A percentile compares a stretch with the other conserved stretches of the same genome.
phyloP scores from a whole-genome alignment of 2,329 filamentous ascomycete species.

The Thelonectria olida region DNA sequence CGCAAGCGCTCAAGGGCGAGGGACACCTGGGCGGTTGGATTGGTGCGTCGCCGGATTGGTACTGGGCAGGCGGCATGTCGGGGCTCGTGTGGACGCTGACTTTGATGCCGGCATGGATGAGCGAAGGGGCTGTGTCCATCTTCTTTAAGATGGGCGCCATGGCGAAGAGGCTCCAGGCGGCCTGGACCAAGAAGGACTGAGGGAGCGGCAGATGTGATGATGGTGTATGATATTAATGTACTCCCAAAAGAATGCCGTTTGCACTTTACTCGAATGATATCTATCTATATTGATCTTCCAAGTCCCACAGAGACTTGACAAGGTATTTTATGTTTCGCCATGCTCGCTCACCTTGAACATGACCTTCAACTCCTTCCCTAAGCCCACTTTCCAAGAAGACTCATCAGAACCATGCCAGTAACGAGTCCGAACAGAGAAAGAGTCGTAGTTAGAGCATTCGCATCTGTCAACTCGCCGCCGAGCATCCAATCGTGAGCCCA shows the following conservation, averaged over 20 bases:
- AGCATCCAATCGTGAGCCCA: conserved; percentile 78
- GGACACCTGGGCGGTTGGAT: conserved; percentile 45
- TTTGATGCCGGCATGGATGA: conserved; percentile 39
- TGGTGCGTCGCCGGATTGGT: conserved; percentile 47
- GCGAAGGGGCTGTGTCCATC: conserved; percentile 39
- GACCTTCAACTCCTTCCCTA: conserved; percentile 42
- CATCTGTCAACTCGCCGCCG: conserved; percentile 63
- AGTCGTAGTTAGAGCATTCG: conserved; percentile 56
- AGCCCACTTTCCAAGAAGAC: conserved; percentile 79
- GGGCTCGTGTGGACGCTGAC: conserved; percentile 39
- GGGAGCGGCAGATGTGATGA: neutral
- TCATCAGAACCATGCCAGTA: conserved; percentile 74
- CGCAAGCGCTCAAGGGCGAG: conserved; percentile 51
- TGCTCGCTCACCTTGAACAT: neutral
- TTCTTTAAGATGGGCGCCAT: conserved; percentile 43
- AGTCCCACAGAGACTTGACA: neutral
- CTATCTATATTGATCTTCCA: neutral
- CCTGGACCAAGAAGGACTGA: conserved; percentile 36
- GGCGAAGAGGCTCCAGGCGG: conserved; percentile 35
- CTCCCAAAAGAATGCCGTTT: neutral
- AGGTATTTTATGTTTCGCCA: neutral
- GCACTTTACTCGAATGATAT: neutral
- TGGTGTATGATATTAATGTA: neutral
- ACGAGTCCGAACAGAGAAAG: conserved; percentile 64
- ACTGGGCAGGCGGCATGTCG: conserved; percentile 47